Conservation (phyloP, 2,329 filamentous ascomycete genomes). For the Rhynchosporium graminicola region DNA sequence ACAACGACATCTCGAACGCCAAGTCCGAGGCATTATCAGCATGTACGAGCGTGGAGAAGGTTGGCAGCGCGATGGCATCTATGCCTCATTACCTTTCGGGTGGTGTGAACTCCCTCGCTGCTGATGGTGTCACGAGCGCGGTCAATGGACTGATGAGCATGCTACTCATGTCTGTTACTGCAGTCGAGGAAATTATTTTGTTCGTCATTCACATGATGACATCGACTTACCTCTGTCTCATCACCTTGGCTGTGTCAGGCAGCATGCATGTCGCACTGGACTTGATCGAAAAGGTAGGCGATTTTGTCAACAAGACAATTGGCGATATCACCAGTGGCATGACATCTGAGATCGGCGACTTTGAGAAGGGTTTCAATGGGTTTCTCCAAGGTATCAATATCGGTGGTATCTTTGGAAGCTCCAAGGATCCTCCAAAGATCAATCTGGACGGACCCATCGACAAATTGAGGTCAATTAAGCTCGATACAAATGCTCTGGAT, state of each 20-base stretch:
- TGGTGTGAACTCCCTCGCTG: slow-evolving; percentile 85
- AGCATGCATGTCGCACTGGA: slow-evolving; percentile 70
- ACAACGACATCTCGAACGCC: slow-evolving; percentile 73
- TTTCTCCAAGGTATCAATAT: slow-evolving; percentile 58
- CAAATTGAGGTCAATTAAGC: slow-evolving; percentile 67
- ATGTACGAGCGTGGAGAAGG: slow-evolving; percentile 87
- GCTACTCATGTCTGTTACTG: slow-evolving; percentile 76
- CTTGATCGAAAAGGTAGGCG: slow-evolving; percentile 60
- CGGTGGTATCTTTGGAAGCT: slow-evolving; percentile 47
- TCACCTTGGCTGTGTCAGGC: slow-evolving; percentile 79
- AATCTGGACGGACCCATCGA: slow-evolving; percentile 66
- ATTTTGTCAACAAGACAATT: slow-evolving; percentile 59
- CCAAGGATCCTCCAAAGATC: slow-evolving; percentile 52
- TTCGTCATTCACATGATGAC: slow-evolving; percentile 93
- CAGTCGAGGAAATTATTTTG: slow-evolving; percentile 81
- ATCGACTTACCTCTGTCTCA: slow-evolving; percentile 85
- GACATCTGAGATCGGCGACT: slow-evolving; percentile 50
- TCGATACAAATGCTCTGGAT: slow-evolving; percentile 67
- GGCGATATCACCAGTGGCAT: slow-evolving; percentile 49
- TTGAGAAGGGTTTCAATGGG: slow-evolving; percentile 57
- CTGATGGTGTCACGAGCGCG: slow-evolving; percentile 75
- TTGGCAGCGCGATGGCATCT: slow-evolving; percentile 93
- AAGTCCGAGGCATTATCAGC: slow-evolving; percentile 81
- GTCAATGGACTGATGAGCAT: slow-evolving; percentile 79
- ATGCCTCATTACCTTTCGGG: slow-evolving; percentile 94